These are phyloP conservation scores for Salix viminalis DNA, from an alignment of 345 rosid species.

Conservation along the genomic window DNA sequence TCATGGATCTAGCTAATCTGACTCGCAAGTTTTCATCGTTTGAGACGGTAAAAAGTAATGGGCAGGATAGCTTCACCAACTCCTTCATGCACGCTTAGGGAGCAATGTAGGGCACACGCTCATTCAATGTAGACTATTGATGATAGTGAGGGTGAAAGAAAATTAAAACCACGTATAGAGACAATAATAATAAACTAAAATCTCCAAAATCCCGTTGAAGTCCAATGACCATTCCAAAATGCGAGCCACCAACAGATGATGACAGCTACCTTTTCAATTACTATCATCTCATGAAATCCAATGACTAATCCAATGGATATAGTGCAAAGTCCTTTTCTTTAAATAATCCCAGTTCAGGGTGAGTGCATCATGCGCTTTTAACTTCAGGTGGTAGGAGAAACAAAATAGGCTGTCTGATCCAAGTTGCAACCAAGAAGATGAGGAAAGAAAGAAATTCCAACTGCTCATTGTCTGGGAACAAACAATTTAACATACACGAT, in stretches of 20 bases:
- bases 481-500: neutral
- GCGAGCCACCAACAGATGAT: neutral
- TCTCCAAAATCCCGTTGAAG: neutral
- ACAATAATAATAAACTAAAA: neutral
- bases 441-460: neutral
- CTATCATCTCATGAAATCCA: neutral
- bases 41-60: neutral
- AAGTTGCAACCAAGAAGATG: neutral
- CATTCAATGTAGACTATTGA: constrained; percentile 1
- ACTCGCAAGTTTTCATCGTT: neutral
- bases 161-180: no score
- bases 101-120: constrained; percentile 62
- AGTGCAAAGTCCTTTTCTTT: neutral
- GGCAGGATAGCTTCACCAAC: neutral
- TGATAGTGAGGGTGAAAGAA: neutral
- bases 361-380: neutral
- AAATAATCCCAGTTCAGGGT: neutral
- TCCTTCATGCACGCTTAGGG: constrained; percentile 53
- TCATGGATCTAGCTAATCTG: neutral
- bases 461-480: neutral
- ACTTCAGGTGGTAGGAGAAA: neutral
- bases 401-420: neutral
- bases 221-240: neutral
- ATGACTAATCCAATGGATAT: neutral
- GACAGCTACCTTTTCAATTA: no score